phyloP scores from a whole-genome alignment of 2,329 filamentous ascomycete genomes.

The Phialophora expanda region DNA sequence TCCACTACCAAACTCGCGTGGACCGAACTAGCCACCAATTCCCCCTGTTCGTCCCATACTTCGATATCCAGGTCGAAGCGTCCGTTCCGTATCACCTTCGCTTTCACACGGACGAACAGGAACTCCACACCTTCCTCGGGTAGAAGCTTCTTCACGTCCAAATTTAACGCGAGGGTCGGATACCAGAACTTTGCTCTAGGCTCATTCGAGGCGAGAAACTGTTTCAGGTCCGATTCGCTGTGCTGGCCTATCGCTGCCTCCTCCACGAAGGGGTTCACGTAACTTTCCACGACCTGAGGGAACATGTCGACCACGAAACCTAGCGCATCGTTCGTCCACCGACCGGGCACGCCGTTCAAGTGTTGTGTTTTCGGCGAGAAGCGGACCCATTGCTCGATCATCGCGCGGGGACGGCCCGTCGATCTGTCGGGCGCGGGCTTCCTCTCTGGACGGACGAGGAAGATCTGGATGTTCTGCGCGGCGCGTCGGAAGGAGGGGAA shows the following conservation, averaged over 20 bases:
- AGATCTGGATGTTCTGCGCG: conserved; percentile 57
- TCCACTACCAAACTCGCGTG: conserved; percentile 70
- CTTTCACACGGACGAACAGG: conserved; percentile 68
- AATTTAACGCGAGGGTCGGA: conserved; percentile 73
- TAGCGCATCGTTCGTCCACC: conserved; percentile 67
- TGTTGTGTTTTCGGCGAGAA: conserved; percentile 12
- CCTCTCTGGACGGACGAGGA: conserved; percentile 55
- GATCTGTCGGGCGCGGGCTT: conserved; percentile 3
- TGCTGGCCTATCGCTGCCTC: conserved; percentile 45
- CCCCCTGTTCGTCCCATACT: conserved; percentile 66
- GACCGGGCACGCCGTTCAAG: conserved; percentile 50
- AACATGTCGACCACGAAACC: conserved; percentile 73
- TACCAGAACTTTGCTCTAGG: conserved; percentile 65
- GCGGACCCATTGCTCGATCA: conserved; percentile 70
- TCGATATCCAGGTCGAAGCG: conserved; percentile 75
- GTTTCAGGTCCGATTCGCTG: conserved; percentile 42
- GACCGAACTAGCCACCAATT: conserved; percentile 70
- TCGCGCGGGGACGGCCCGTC: conserved; percentile 27
- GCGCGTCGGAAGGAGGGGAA: conserved; percentile 55
- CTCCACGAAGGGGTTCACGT: conserved; percentile 42
- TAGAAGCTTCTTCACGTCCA: conserved; percentile 77
- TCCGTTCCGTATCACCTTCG: conserved; percentile 72
- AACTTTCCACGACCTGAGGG: conserved; percentile 67
- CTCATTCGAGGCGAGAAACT: conserved; percentile 40
- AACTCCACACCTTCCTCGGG: conserved; percentile 72